Conservation (phyloP, 306 rosid species). For the Vigna radiata region DNA sequence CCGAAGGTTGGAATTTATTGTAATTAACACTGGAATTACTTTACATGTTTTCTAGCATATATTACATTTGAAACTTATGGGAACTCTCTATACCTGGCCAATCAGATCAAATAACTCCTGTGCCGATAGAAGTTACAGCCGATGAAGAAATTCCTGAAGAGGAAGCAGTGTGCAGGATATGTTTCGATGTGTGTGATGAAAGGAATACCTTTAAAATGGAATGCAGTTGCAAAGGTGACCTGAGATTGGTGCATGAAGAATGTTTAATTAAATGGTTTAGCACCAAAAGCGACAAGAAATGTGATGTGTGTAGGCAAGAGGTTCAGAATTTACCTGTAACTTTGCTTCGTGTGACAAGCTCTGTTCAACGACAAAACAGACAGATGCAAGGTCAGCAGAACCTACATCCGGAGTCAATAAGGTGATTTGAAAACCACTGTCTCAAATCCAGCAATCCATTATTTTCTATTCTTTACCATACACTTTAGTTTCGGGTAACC, state of each 20-base stretch:
- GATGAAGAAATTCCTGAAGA: slow-evolving; percentile 99
- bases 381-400: slow-evolving; percentile 55
- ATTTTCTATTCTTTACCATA: background rate
- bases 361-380: slow-evolving; percentile 58
- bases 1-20: slow-evolving; percentile 30
- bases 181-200: slow-evolving; percentile 85
- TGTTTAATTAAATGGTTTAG: slow-evolving; percentile 91
- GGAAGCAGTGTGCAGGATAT: slow-evolving; percentile 97
- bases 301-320: slow-evolving; percentile 87
- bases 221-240: slow-evolving; percentile 96
- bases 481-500: background rate
- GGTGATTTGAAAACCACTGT: slow-evolving; percentile 55
- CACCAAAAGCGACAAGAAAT: slow-evolving; percentile 81
- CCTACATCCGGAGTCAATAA: slow-evolving; percentile 63
- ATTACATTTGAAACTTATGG: slow-evolving; percentile 25
- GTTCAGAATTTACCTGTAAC: slow-evolving; percentile 96
- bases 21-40: slow-evolving; percentile 5
- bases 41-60: slow-evolving; percentile 1
- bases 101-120: slow-evolving; percentile 82
- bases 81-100: slow-evolving; percentile 38
- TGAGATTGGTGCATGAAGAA: slow-evolving; percentile 84
- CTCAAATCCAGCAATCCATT: slow-evolving; percentile 33
- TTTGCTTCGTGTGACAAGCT: slow-evolving; percentile 75
- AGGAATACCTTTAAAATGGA: slow-evolving; percentile 95
- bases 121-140: slow-evolving; percentile 57